These are phyloP conservation scores for Endocalyx cinctus DNA, from an alignment of 2,329 filamentous ascomycete genomes.

Conservation along the genomic window DNA sequence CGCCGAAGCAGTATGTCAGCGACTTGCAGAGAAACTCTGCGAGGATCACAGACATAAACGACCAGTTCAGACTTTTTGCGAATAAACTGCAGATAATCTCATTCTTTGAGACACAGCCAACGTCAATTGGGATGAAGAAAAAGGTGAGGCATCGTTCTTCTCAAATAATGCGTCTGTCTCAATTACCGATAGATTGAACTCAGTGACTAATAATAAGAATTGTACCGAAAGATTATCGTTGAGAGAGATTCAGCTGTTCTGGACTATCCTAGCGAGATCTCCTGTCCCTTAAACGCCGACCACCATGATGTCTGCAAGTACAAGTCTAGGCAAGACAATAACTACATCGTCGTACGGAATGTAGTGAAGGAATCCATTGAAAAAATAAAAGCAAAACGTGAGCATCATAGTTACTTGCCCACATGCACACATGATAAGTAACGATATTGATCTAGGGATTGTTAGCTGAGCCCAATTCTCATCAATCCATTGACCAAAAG, in stretches of 20 bases:
- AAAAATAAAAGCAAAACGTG: too few relatives aligned
- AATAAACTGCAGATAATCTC: background rate
- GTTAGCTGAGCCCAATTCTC: too few relatives aligned
- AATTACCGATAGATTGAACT: too few relatives aligned
- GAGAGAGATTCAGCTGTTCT: slow-evolving; percentile 1
- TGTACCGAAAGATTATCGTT: slow-evolving; percentile 1
- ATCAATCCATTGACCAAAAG: too few relatives aligned
- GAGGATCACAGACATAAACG: slow-evolving; percentile 1
- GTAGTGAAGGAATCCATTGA: background rate
- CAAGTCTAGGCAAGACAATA: background rate
- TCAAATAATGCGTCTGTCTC: too few relatives aligned
- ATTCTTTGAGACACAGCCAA: background rate
- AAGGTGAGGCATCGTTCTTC: background rate
- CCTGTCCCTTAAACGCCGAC: background rate
- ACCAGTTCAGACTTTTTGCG: background rate
- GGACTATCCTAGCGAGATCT: background rate
- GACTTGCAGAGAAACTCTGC: slow-evolving; percentile 1
- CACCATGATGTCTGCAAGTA: slow-evolving; percentile 1
- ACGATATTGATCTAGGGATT: too few relatives aligned
- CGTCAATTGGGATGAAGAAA: background rate
- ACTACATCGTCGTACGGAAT: slow-evolving; percentile 1
- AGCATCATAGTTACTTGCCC: too few relatives aligned
- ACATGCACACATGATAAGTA: too few relatives aligned
- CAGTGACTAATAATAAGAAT: too few relatives aligned
- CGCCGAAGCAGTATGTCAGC: slow-evolving; percentile 1